Base-by-base conservation (phyloP, 306 rosid genomes). In the Sphenostylis stenocarpa region DNA sequence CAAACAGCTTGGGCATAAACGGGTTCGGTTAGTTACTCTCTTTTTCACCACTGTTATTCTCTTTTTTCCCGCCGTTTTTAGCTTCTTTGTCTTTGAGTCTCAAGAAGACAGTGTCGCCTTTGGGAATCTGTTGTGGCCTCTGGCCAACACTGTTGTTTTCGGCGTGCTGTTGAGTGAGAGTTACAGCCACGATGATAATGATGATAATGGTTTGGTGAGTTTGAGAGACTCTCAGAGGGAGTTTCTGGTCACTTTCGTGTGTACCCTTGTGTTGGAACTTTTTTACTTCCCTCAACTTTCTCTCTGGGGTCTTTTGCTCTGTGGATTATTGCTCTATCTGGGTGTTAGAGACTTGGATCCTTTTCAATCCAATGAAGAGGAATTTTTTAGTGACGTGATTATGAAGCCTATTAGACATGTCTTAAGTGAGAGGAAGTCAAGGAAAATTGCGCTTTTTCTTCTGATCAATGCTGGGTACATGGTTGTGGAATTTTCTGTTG, bases 401-500 rank as follows among this genome's bases (percentile, higher is more conserved):
- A 88, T 90, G 98, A 93, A 85, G 84, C 96, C 97, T 24, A 24
- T 90, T 10, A 83, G 78, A 48, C 98, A 93, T 83, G 86, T 93
- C 69, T 84, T 91, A 88, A 90, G 96, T 1, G 97, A 94, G 90
- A 92, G 97, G 88, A 94, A 92, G 49, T 91, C 97, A 0, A 77
- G 98, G 4, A 94, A 94, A 70, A 94, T 94, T 21, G 98, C 98
- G 0, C 89, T 94, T 51, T 94, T 94, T 77, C 98, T 94, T 24
- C 60, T 94, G 82, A 92, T 94, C 82, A 93, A 93, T 74, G 72
- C 98, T 6, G 96, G 73, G 0, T 93, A 93, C 82, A 93, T 93
- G 98, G 84, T 91, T 83, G 98, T 93, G 85, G 98, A 93, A 39
- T 93, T 93, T 80, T 88, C 84, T 84, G 97, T 85, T 13, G 98